Evolutionary conservation across 2,329 filamentous ascomycete species (phyloP).

Genomic region (Coniochaeta hoffmannii): DNA sequence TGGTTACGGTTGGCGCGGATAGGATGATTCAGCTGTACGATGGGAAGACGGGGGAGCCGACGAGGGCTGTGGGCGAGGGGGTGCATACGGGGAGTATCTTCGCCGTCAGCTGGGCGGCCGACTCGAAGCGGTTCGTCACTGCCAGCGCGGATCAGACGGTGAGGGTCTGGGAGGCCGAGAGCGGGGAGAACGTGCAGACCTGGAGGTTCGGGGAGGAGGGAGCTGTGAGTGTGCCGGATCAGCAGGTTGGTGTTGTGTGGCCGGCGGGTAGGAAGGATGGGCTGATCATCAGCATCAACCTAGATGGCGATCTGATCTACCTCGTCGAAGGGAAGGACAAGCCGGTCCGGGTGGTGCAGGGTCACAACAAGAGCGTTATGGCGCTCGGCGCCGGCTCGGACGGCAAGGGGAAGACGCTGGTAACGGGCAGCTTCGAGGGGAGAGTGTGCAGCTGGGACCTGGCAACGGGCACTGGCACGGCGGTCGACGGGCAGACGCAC

Average conservation of each 20-base stretch:
- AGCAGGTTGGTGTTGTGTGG: slow-evolving; percentile 94
- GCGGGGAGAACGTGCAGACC: slow-evolving; percentile 66
- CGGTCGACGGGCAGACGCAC: slow-evolving; percentile 73
- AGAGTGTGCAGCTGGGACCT: slow-evolving; percentile 80
- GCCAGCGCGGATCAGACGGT: slow-evolving; percentile 93
- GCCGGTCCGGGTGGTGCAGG: slow-evolving; percentile 67
- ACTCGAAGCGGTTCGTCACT: slow-evolving; percentile 81
- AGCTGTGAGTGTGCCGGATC: slow-evolving; percentile 64
- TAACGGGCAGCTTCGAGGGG: slow-evolving; percentile 90
- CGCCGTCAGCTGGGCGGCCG: slow-evolving; percentile 79
- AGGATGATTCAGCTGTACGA: slow-evolving; percentile 90
- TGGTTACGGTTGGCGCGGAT: slow-evolving; percentile 91
- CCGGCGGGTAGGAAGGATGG: slow-evolving; percentile 75
- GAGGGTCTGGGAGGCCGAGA: slow-evolving; percentile 85
- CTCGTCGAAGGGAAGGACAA: slow-evolving; percentile 63
- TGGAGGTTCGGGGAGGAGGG: slow-evolving; percentile 80
- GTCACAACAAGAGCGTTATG: slow-evolving; percentile 88
- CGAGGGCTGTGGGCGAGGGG: slow-evolving; percentile 69
- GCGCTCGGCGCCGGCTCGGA: slow-evolving; percentile 55
- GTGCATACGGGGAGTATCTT: slow-evolving; percentile 91
- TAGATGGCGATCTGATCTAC: slow-evolving; percentile 87
- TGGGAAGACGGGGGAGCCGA: slow-evolving; percentile 86
- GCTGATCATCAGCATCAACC: slow-evolving; percentile 80
- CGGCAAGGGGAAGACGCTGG: slow-evolving; percentile 57
- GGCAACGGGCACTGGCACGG: slow-evolving; percentile 57